These are phyloP conservation scores for Rhodotorula babjevae DNA, from an alignment of 768 basidiomycete species.

Conservation along the genomic window DNA sequence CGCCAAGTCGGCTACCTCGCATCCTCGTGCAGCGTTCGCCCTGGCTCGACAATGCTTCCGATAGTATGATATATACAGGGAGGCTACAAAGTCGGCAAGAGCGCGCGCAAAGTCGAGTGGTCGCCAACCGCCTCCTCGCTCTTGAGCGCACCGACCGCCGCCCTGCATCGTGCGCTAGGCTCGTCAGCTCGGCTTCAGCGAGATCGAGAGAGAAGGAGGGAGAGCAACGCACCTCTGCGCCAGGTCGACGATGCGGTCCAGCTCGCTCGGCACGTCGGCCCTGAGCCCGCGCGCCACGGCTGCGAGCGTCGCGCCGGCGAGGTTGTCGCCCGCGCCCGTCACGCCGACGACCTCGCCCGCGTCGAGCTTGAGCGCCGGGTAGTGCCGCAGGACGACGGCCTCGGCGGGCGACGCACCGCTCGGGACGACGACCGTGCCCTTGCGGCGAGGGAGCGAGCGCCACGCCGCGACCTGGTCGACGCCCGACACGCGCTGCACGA, in stretches of 20 bases:
- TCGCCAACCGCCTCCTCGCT: slow-evolving; percentile 33
- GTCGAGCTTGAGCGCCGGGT: slow-evolving; percentile 55
- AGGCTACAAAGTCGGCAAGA: not conserved
- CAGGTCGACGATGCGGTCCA: slow-evolving; percentile 53
- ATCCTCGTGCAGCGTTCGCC: too few relatives aligned
- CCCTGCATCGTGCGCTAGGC: not conserved
- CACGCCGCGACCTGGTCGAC: slow-evolving; percentile 23
- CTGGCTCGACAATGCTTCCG: too few relatives aligned
- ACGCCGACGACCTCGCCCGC: slow-evolving; percentile 59
- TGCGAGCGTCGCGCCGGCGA: slow-evolving; percentile 79
- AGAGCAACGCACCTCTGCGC: slow-evolving; percentile 53
- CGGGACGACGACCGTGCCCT: slow-evolving; percentile 55
- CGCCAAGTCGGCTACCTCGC: too few relatives aligned
- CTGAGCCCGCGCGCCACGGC: slow-evolving; percentile 31
- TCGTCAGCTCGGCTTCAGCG: not conserved
- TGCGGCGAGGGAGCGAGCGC: slow-evolving; percentile 35
- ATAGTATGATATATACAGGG: too few relatives aligned
- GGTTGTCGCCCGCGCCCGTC: slow-evolving; percentile 87
- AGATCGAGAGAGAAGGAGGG: too few relatives aligned
- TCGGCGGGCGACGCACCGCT: slow-evolving; percentile 53
- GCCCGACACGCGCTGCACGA: slow-evolving; percentile 24
- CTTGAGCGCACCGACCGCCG: slow-evolving; percentile 22
- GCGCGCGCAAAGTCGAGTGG: slow-evolving; percentile 3
- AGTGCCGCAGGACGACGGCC: slow-evolving; percentile 66
- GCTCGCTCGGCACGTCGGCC: slow-evolving; percentile 27